These are phyloP conservation scores for Paecilomyces sp. DNA, from an alignment of 2,329 filamentous ascomycete genomes.

Conservation along the genomic window DNA sequence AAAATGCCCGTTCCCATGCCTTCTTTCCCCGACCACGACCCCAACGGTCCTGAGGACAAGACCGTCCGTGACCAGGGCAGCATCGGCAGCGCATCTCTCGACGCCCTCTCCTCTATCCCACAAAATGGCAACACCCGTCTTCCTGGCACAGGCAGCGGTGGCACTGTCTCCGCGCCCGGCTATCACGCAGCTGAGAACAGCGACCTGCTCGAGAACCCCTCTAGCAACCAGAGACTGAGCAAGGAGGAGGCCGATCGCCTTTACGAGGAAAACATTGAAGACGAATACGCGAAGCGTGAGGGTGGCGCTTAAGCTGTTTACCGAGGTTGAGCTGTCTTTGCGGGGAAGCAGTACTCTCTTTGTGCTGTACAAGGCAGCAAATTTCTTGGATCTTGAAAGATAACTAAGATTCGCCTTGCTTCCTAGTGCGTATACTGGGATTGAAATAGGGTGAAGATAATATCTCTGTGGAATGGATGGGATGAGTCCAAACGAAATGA, in stretches of 20 bases:
- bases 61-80: slow-evolving; percentile 5
- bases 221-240: slow-evolving; percentile 20
- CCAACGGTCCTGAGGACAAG: not conserved
- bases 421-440: no score
- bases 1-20: not conserved
- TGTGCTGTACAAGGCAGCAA: not conserved
- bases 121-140: slow-evolving; percentile 7
- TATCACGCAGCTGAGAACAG: slow-evolving; percentile 7
- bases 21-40: not conserved
- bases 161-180: slow-evolving; percentile 11
- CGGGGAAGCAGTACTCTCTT: not conserved
- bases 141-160: slow-evolving; percentile 10
- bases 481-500: no score
- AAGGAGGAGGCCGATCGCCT: slow-evolving; percentile 36
- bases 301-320: slow-evolving; percentile 28
- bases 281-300: slow-evolving; percentile 41
- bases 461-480: no score
- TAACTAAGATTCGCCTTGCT: not conserved
- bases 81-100: slow-evolving; percentile 11
- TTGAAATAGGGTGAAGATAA: no score
- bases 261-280: slow-evolving; percentile 41
- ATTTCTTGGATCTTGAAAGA: not conserved
- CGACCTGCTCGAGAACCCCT: slow-evolving; percentile 9
- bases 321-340: not conserved
- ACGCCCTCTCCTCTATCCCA: slow-evolving; percentile 6